Conservation (phyloP, 192 early-diverging fungal genomes). For the Rhizophagus clarus region DNA sequence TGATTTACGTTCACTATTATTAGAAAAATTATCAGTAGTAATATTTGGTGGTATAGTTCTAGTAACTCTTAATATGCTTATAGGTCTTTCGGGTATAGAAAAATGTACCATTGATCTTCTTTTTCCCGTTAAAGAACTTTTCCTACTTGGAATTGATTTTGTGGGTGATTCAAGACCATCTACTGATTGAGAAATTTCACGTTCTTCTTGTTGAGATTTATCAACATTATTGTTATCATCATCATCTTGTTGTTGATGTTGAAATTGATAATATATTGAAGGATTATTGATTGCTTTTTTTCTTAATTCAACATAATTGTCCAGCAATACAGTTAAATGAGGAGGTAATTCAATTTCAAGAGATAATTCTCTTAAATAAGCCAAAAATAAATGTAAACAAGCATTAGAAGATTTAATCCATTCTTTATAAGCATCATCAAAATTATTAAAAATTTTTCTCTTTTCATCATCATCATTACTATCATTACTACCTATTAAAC, state of each 20-base stretch:
- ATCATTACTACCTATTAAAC: slow-evolving; percentile 12
- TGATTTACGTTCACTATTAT: neutral
- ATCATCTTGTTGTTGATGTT: neutral
- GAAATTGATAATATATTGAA: neutral
- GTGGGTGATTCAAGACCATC: neutral
- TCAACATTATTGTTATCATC: neutral
- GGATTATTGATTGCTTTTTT: slow-evolving; percentile 1
- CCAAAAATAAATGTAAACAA: slow-evolving; percentile 30
- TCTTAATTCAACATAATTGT: slow-evolving; percentile 28
- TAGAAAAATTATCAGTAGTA: no score
- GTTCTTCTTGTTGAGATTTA: no score
- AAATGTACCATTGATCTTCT: neutral
- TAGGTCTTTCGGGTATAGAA: neutral
- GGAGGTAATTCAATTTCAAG: neutral
- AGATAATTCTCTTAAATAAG: slow-evolving; percentile 19
- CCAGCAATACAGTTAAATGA: slow-evolving; percentile 22
- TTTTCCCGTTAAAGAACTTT: neutral
- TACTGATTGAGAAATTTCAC: neutral
- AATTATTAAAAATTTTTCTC: neutral
- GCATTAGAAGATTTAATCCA: slow-evolving; percentile 30
- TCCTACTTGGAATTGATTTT: neutral
- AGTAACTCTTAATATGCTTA: slow-evolving; percentile 27
- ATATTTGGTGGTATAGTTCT: neutral
- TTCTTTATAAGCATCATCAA: slow-evolving; percentile 31
- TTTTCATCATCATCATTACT: neutral